A percentile compares a stretch with the other conserved stretches of the same genome.
Evolutionary conservation across 306 rosid species (phyloP).

Genomic region (Inga laurina): DNA sequence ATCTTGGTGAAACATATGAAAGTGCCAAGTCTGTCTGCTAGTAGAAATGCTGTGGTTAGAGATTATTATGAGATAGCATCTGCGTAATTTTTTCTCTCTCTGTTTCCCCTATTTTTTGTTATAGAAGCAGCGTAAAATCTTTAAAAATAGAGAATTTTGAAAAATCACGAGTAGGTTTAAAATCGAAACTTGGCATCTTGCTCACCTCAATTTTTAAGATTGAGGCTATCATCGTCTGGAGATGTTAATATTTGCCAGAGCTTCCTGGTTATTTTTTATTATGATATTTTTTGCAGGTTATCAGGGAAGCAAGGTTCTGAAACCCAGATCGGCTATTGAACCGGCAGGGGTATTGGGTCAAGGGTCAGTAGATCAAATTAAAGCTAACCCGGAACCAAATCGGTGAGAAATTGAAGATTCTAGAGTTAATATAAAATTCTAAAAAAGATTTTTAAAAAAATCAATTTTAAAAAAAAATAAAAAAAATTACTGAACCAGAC

Average conservation of each 20-base stretch:
- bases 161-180: background rate
- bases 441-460: too few species aligned
- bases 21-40: conserved; percentile 20
- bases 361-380: too few species aligned
- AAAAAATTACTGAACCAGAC: too few species aligned
- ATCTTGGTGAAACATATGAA: conserved; percentile 57
- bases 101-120: background rate
- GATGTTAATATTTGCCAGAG: background rate
- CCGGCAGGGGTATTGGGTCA: too few species aligned
- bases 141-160: background rate
- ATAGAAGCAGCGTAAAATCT: background rate
- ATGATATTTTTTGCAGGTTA: background rate
- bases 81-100: background rate
- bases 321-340: too few species aligned
- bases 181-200: background rate
- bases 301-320: background rate
- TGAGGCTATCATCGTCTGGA: background rate
- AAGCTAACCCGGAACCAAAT: too few species aligned
- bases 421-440: too few species aligned
- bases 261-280: background rate
- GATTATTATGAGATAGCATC: conserved; percentile 6
- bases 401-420: too few species aligned
- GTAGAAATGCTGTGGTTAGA: background rate
- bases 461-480: too few species aligned
- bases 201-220: background rate